These are phyloP conservation scores for Conticribra weissflogii DNA, from an alignment of 108 stramenopile genomes.

Conservation along the genomic window DNA sequence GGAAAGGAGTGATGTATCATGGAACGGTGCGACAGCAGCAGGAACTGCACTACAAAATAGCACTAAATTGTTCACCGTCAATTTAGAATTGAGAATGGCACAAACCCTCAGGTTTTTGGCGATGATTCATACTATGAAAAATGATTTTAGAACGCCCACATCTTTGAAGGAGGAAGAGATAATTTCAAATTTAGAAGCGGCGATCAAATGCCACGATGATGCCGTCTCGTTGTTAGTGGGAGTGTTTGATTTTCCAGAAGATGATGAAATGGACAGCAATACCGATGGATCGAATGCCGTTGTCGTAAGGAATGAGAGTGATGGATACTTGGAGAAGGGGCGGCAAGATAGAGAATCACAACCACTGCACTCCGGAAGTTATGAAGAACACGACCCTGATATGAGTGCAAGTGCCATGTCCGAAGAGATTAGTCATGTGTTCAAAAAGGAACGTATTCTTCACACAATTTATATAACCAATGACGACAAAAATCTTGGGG, in stretches of 20 bases:
- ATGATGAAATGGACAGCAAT: constrained; percentile 1
- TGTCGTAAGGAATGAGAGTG: background rate
- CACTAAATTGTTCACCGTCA: constrained; percentile 10
- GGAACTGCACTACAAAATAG: background rate
- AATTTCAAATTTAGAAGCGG: constrained; percentile 11
- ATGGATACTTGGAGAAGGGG: background rate
- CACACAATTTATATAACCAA: constrained; percentile 5
- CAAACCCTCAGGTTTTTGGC: constrained; percentile 28
- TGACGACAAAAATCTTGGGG: background rate
- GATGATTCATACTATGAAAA: background rate
- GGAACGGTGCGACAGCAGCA: constrained; percentile 5
- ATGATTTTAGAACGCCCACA: background rate
- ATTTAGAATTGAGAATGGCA: constrained; percentile 45
- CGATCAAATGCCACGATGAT: constrained; percentile 31
- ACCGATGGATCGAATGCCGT: background rate
- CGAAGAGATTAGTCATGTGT: background rate
- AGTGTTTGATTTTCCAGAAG: constrained; percentile 32
- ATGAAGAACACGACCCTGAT: no score
- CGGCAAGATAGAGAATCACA: background rate
- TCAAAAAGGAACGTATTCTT: background rate
- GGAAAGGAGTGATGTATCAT: constrained; percentile 13
- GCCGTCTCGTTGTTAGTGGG: constrained; percentile 41
- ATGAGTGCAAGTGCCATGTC: background rate
- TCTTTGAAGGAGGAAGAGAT: background rate
- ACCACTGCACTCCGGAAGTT: background rate